Conservation (phyloP, 1,139 yeast species). For the Suzukiozyma palmioleophila region DNA sequence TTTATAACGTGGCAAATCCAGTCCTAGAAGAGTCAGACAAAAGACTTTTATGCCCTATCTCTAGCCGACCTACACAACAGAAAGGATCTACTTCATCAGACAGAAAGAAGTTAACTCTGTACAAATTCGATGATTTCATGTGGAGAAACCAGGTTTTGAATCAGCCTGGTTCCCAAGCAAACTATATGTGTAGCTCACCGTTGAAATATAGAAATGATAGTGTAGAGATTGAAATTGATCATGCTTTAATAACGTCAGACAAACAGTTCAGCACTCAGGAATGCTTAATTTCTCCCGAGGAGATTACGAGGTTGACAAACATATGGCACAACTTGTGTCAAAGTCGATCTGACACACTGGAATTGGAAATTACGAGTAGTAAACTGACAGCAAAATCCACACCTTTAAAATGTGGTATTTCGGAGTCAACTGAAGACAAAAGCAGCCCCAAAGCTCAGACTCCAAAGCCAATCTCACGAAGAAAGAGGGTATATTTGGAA, state of each 20-base stretch:
- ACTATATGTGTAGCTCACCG: conserved; percentile 8
- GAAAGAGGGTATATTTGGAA: too few relatives aligned
- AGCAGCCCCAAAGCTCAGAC: too few relatives aligned
- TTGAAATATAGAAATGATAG: conserved; percentile 3
- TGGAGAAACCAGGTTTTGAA: background rate
- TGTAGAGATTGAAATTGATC: conserved; percentile 15
- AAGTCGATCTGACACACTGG: background rate
- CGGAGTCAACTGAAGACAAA: too few relatives aligned
- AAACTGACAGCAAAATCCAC: too few relatives aligned
- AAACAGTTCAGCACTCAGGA: conserved; percentile 10
- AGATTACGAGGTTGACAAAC: background rate
- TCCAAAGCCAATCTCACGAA: too few relatives aligned
- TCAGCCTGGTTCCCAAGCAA: background rate
- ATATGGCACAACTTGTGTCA: background rate
- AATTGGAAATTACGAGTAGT: too few relatives aligned
- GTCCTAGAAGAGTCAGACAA: too few relatives aligned
- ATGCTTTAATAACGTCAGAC: conserved; percentile 19
- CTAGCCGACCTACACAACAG: too few relatives aligned
- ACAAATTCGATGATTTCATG: conserved; percentile 1
- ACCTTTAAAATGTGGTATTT: too few relatives aligned
- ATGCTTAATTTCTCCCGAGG: conserved; percentile 3
- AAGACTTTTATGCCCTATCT: too few relatives aligned
- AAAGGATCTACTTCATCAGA: background rate
- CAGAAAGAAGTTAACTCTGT: conserved; percentile 1
- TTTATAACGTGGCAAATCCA: too few relatives aligned